Evolutionary conservation across 2,329 filamentous ascomycete genomes (phyloP).

Genomic region (Juglanconis sp.): DNA sequence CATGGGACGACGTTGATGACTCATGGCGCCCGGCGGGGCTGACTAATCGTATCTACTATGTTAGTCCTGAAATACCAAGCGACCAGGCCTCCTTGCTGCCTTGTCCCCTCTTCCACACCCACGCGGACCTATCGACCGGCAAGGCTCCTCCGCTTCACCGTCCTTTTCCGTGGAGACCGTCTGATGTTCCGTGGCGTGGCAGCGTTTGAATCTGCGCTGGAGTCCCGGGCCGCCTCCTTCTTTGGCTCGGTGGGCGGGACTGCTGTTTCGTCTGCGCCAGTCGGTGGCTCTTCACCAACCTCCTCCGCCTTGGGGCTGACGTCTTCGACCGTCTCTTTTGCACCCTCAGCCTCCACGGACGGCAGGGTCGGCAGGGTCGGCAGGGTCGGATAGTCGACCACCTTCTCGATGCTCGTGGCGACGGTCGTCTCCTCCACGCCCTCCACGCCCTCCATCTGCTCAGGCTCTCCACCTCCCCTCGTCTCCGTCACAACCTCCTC

Average conservation of each 20-base stretch:
- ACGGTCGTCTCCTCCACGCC: slow-evolving; percentile 4
- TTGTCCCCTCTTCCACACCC: background rate
- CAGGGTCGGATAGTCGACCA: slow-evolving; percentile 5
- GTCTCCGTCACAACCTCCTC: slow-evolving; percentile 3
- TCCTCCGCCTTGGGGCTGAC: background rate
- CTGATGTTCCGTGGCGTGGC: slow-evolving; percentile 15
- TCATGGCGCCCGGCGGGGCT: too few species aligned
- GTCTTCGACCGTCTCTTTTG: background rate
- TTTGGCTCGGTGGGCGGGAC: slow-evolving; percentile 1
- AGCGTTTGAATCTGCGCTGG: slow-evolving; percentile 16
- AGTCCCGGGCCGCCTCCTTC: slow-evolving; percentile 4
- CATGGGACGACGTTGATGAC: too few species aligned
- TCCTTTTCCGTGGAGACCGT: slow-evolving; percentile 16
- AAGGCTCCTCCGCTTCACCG: slow-evolving; percentile 2
- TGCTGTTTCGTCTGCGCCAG: background rate
- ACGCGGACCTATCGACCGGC: background rate
- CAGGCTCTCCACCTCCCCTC: background rate
- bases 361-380: slow-evolving; percentile 5
- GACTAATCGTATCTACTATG: too few species aligned
- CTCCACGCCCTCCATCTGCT: slow-evolving; percentile 8
- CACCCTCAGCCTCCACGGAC: slow-evolving; percentile 8
- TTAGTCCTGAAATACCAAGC: too few species aligned
- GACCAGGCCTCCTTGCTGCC: too few species aligned
- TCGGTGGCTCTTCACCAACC: background rate
- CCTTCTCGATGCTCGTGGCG: slow-evolving; percentile 3